Conservation (phyloP, 139 green algal genomes). For the Auxenochlorella pyrenoidosa region DNA sequence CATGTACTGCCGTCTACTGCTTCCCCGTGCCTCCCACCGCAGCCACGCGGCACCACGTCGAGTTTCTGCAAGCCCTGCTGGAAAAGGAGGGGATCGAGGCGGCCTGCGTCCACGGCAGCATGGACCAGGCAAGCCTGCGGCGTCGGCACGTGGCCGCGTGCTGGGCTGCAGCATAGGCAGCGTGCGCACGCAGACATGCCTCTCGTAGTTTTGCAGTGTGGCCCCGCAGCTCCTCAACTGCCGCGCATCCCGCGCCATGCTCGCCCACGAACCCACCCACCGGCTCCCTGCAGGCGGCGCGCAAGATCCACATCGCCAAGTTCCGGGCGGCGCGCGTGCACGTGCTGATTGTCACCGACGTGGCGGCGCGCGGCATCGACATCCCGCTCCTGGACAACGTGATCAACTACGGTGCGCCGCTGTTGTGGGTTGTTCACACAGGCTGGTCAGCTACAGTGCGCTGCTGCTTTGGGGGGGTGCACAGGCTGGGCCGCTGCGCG, state of each 20-base stretch:
- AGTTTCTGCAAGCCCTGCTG: slow-evolving; percentile 89
- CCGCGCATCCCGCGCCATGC: too few relatives aligned
- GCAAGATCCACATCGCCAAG: slow-evolving; percentile 95
- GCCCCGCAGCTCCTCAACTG: too few relatives aligned
- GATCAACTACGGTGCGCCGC: slow-evolving; percentile 83
- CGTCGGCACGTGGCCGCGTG: neutral
- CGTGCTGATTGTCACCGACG: slow-evolving; percentile 95
- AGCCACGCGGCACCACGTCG: slow-evolving; percentile 95
- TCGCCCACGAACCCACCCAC: too few relatives aligned
- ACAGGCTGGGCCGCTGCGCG: too few relatives aligned
- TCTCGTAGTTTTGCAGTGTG: too few relatives aligned
- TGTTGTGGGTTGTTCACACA: too few relatives aligned
- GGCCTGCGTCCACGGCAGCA: slow-evolving; percentile 89
- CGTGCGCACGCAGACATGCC: too few relatives aligned
- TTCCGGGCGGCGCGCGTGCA: slow-evolving; percentile 76
- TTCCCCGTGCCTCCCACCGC: neutral
- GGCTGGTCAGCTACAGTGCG: too few relatives aligned
- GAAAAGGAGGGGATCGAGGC: slow-evolving; percentile 68
- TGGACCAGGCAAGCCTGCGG: slow-evolving; percentile 82
- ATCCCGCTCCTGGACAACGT: slow-evolving; percentile 99
- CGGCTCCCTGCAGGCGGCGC: slow-evolving; percentile 77
- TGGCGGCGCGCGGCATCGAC: slow-evolving; percentile 98
- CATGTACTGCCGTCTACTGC: neutral
- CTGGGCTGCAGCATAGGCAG: too few relatives aligned
- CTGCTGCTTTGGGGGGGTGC: too few relatives aligned